Base-by-base conservation (phyloP, 2,329 filamentous ascomycete species). In the Cladosporium colombiae region DNA sequence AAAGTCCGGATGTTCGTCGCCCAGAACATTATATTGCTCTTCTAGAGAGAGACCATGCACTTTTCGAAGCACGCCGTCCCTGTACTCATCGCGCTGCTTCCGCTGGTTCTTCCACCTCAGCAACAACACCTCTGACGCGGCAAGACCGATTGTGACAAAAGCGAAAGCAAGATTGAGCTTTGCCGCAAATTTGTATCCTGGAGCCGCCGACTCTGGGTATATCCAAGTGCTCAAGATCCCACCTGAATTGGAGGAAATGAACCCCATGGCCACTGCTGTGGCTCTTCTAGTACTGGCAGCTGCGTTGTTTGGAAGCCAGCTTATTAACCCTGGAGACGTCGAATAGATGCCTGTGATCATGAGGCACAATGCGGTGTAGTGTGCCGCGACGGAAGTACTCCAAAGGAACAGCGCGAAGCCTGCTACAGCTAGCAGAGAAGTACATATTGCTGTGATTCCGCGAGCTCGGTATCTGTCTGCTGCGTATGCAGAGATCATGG, bases 301-400 rank as follows among this genome's bases (percentile, higher is more conserved):
- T 40, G 89, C 86, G 68, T 97, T 97, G 80, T 97, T 97, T 55
- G 89, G 88, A 23, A 90, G 83, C 93, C 93, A 97, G 2, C 89
- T 89, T 68, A 97, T 91, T 0, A 91, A 95, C 74, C 96, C 95
- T 6, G 92, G 81, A 65, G 96, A 91, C 72, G 88, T 90, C 0
- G 93, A 93, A 73, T 97, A 97, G 70, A 97, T 96, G 0, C 93
- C 93, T 65, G 93, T 81, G 0, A 93, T 92, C 0, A 90, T 92
- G 0, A 97, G 82, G 77, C 96, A 97, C 0, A 87, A 90, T 0
- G 91, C 93, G 0, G 88, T 90, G 75, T 97, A 97, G 73, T 92
- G 88, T 0, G 93, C 87, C 0, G 82, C 84, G 0, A 92, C 82
- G 7, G 82, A 81, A 2, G 83, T 80, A 8, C 86, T 86, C 2